These are phyloP conservation scores for Nidularia sp. DNA, from an alignment of 768 basidiomycete genomes.

Conservation along the genomic window DNA sequence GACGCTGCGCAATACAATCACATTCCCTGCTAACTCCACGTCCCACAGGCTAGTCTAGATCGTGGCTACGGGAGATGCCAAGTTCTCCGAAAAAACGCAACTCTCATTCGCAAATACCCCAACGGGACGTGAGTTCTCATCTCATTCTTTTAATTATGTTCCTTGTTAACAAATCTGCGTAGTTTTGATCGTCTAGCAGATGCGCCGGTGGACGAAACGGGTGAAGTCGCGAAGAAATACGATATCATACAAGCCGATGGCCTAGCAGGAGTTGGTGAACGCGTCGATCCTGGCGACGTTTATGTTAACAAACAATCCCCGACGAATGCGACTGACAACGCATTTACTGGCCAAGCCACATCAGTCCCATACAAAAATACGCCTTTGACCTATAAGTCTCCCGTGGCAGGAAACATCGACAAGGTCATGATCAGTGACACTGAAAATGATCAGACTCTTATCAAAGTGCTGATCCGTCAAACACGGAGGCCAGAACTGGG, in stretches of 20 bases:
- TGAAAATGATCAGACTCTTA: conserved; percentile 92
- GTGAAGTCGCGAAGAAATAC: conserved; percentile 77
- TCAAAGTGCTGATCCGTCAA: conserved; percentile 97
- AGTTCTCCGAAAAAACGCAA: conserved; percentile 92
- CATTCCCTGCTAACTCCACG: conserved; percentile 2
- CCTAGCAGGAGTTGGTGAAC: conserved; percentile 90
- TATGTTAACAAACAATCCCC: conserved; percentile 98
- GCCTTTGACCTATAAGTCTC: conserved; percentile 91
- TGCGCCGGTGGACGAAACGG: conserved; percentile 82
- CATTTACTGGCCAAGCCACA: conserved; percentile 79
- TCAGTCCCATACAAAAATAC: conserved; percentile 88
- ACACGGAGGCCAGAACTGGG: conserved; percentile 95
- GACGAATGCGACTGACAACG: conserved; percentile 88
- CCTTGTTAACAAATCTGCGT: conserved; percentile 3
- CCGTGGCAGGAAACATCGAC: conserved; percentile 92
- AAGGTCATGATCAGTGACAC: conserved; percentile 97
- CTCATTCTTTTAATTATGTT: conserved; percentile 4
- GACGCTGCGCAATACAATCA: neutral
- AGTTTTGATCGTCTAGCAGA: conserved; percentile 95
- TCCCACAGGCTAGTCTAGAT: conserved; percentile 81
- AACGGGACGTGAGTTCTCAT: conserved; percentile 83
- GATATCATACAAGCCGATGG: conserved; percentile 92
- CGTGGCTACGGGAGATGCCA: conserved; percentile 98
- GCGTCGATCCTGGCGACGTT: conserved; percentile 88
- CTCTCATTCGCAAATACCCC: conserved; percentile 91